Evolutionary conservation across 495 filamentous ascomycete genomes (phyloP), one percentile per base, ranked within the genome.

Genomic region (Pyronema domesticum): DNA sequence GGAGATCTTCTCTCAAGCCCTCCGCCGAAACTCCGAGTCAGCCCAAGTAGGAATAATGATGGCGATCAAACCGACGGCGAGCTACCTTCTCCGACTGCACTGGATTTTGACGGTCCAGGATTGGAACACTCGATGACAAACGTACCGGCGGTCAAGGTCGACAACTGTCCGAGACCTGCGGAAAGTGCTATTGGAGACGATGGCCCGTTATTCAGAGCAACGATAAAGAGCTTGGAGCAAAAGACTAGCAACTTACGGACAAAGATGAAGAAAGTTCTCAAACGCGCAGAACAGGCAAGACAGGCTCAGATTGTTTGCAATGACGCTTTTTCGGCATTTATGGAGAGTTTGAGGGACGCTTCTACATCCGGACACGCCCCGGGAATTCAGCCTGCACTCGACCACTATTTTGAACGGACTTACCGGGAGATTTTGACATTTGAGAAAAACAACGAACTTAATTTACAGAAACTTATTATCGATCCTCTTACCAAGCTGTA

Each of bases 371-470:
- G 62, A 17, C 96, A 95, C 68, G 85, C 85, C 39, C 89, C 94
- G 62, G 91, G 91, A 1, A 89, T 99, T 17, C 85, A 91, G 64
- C 91, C 91, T 11, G 91, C 89, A 3, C 72, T 96, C 45, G 91
- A 99, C 47, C 89, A 99, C 65, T 99, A 99, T 63, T 99, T 95
- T 56, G 88, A 96, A 65, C 94, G 89, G 63, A 96, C 93, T 56
- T 89, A 88, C 9, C 80, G 80, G 46, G 87, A 95, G 67, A 96
- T 99, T 46, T 70, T 95, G 40, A 62, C 68, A 10, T 96, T 94
- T 56, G 89, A 96, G 69, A 77, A 77, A 58, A 79, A 86, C 50
- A 95, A 95, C 64, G 78, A 85, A 6, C 36, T 69, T 7, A 89
- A 94, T 65, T 71, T 99, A 37, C 89, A 94, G 60, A 89, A 80